These are phyloP conservation scores for Suillus cothurnatus DNA, from an alignment of 768 basidiomycete species.

Conservation along the genomic window DNA sequence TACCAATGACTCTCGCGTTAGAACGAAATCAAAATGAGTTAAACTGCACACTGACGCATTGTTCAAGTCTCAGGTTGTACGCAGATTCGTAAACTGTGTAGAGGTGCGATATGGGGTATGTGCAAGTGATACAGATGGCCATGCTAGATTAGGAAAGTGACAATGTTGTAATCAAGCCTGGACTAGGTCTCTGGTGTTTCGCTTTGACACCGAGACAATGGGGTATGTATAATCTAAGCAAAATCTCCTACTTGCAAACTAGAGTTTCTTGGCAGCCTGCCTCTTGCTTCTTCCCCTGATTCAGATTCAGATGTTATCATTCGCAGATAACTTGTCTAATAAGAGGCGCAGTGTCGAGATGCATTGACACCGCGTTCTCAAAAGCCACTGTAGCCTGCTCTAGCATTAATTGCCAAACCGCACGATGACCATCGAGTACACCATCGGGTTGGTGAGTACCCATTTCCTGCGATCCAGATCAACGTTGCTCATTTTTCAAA, in stretches of 20 bases:
- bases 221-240: background rate
- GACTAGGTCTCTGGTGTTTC: background rate
- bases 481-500: background rate
- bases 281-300: background rate
- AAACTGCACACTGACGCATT: slow-evolving; percentile 61
- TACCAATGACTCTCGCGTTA: slow-evolving; percentile 25
- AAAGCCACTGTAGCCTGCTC: background rate
- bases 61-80: slow-evolving; percentile 78
- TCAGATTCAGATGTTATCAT: slow-evolving; percentile 8
- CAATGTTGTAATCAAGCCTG: background rate
- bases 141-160: slow-evolving; percentile 37
- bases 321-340: background rate
- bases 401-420: background rate
- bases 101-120: slow-evolving; percentile 60
- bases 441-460: background rate
- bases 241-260: background rate
- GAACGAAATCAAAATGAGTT: slow-evolving; percentile 10
- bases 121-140: slow-evolving; percentile 84
- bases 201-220: slow-evolving; percentile 2
- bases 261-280: background rate
- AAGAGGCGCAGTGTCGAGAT: background rate
- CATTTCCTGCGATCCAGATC: background rate
- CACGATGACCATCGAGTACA: background rate
- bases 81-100: slow-evolving; percentile 84
- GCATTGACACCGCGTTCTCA: background rate